These are phyloP conservation scores for Sporothrix globosa DNA, from an alignment of 2,329 filamentous ascomycete species.

Conservation along the genomic window DNA sequence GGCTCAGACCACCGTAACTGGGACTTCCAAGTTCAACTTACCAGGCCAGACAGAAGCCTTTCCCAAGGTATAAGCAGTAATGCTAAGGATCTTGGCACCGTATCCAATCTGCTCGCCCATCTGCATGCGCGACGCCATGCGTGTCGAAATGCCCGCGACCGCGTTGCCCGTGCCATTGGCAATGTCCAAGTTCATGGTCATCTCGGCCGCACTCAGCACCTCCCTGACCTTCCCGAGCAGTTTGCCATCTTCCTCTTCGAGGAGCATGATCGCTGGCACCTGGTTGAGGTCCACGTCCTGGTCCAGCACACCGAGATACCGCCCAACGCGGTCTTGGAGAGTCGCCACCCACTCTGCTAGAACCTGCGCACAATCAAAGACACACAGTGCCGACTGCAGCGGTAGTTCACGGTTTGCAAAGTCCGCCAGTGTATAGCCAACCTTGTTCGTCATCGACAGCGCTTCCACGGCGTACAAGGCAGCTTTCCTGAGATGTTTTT, in stretches of 20 bases:
- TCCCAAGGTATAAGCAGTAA: conserved; percentile 84
- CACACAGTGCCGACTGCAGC: conserved; percentile 86
- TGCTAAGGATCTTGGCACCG: conserved; percentile 79
- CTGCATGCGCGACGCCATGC: conserved; percentile 49
- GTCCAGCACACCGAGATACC: conserved; percentile 83
- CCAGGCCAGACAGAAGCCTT: conserved; percentile 92
- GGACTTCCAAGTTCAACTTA: conserved; percentile 50
- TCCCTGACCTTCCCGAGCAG: conserved; percentile 80
- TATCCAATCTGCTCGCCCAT: conserved; percentile 71
- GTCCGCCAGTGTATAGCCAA: conserved; percentile 83
- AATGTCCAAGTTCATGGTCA: conserved; percentile 70
- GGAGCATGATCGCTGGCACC: conserved; percentile 83
- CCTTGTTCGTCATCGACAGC: conserved; percentile 81
- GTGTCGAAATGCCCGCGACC: conserved; percentile 53
- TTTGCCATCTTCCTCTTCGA: conserved; percentile 90
- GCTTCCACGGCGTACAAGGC: conserved; percentile 94
- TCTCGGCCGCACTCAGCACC: conserved; percentile 74
- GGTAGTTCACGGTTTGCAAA: conserved; percentile 82
- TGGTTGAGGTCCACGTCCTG: conserved; percentile 78
- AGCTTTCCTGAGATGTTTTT: conserved; percentile 89
- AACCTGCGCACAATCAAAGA: conserved; percentile 91
- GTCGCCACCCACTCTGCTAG: conserved; percentile 93
- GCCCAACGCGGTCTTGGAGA: conserved; percentile 90
- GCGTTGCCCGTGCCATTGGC: conserved; percentile 48
- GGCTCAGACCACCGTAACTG: neutral